Conservation (phyloP, 805 yeast species). For the Schizosaccharomyces lindneri region DNA sequence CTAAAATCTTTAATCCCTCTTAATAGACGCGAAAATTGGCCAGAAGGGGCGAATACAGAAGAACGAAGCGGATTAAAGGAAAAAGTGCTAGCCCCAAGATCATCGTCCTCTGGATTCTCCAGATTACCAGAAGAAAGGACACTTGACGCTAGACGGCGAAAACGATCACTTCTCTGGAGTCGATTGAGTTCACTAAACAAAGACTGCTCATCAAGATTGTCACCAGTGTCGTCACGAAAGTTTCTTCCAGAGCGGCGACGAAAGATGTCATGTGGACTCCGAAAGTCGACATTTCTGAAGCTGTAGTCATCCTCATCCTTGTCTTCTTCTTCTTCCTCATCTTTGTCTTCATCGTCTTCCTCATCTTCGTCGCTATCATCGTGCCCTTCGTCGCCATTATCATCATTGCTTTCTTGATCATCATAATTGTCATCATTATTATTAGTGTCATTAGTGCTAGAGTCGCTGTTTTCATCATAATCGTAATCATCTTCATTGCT, state of each 20-base stretch:
- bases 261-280: conserved; percentile 11
- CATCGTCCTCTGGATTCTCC: conserved; percentile 10
- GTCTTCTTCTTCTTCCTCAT: conserved; percentile 3
- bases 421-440: conserved; percentile 5
- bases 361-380: conserved; percentile 8
- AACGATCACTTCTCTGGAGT: neutral
- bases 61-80: conserved; percentile 6
- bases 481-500: neutral
- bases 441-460: neutral
- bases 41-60: neutral
- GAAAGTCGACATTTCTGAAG: conserved; percentile 8
- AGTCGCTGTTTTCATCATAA: neutral
- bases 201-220: neutral
- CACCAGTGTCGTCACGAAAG: conserved; percentile 6
- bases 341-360: conserved; percentile 6
- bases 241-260: conserved; percentile 9
- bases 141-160: neutral
- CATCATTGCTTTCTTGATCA: conserved; percentile 5
- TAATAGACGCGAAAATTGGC: conserved; percentile 7
- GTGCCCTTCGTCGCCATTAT: conserved; percentile 6
- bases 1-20: conserved; percentile 10
- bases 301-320: conserved; percentile 9
- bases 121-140: neutral
- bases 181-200: neutral
- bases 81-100: neutral